Base-by-base conservation (phyloP, 495 filamentous ascomycete genomes). In the Hyaloscypha variabilis region DNA sequence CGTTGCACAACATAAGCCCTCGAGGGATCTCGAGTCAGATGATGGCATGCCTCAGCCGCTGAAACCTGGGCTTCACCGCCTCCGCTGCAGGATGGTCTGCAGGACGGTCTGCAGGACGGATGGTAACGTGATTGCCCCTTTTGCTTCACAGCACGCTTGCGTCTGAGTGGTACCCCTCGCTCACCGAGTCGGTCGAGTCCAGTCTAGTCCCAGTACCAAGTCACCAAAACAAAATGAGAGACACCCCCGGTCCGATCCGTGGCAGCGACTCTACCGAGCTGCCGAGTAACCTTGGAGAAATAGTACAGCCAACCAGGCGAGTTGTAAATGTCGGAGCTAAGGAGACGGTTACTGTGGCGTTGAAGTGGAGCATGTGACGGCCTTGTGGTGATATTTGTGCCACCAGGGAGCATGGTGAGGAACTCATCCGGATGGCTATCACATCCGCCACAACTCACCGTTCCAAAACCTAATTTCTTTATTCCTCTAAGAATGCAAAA, bases 301-400 rank as follows among this genome's bases (percentile, higher is more conserved):
- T 6, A 34, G 31, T 3, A 61, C 23, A 24, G 26, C n/a, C n/a
- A n/a, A n/a, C n/a, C n/a, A n/a, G n/a, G n/a, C n/a, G n/a, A n/a
- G n/a, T n/a, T n/a, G n/a, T n/a, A n/a, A n/a, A n/a, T n/a, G n/a
- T n/a, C n/a, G n/a, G n/a, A n/a, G n/a, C n/a, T n/a, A n/a, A n/a
- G n/a, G n/a, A n/a, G n/a, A n/a, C n/a, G n/a, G n/a, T n/a, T n/a
- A n/a, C 10, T 59, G 34, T 42, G 29, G 21, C 29, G 57, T 59
- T 26, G 21, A 39, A 55, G 28, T 21, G 25, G 28, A 52, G 31
- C 64, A 66, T 61, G 64, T 66, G 64, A 66, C 58, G 49, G 42
- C 25, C 13, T 19, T 46, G 28, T 55, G 53, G 64, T 66, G 50
- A 61, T 61, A 61, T 61, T 66, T 56, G 64, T 61, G 29, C 52